Base-by-base conservation (phyloP, 805 yeast species). In the Saccharomycopsis fodiens region DNA sequence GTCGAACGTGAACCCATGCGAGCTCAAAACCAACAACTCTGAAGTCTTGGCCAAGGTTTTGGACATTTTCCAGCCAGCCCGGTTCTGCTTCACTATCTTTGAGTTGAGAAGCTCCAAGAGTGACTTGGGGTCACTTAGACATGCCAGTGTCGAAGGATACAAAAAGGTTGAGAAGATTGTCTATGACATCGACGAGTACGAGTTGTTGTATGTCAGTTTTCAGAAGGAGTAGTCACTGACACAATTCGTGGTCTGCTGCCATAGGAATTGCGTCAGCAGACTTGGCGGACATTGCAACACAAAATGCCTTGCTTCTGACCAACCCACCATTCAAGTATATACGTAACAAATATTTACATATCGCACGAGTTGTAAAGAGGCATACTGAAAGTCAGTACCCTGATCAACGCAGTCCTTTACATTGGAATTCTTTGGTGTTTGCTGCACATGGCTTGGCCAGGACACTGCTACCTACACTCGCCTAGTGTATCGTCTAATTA, bases 131-230 rank as follows among this genome's bases (percentile, higher is more conserved):
- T 53, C 59, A 37, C 57, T 73, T 54, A 57, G 57, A 57, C 63
- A 57, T 16, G 53, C 59, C 29, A 55, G 60, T 4, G 51, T 74
- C 32, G 60, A 63, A 10, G 73, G 73, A 10, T 87, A 85, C 64
- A 62, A 64, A 46, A 77, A 79, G 56, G 68, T 73, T 44, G 95
- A 87, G 58, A 74, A 73, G 57, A 78, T 82, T 25, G 64, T 80
- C 44, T 83, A 85, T 65, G 95, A 86, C 59, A 68, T 87, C 59
- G 80, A 75, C 52, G 81, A 77, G 51, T 85, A 86, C 64, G 79
- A 76, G 52, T 68, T 87, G 61, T 70, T 86, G 52, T 87, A 84
- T 62, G 67, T 80, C 57, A 76, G 78, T 59, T 85, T 79, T 59
- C 79, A 73, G 52, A 70, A 65, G 47, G 51, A 51, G 35, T 39